Base-by-base conservation (phyloP, 2,329 filamentous ascomycete genomes). In the Aureobasidium musti region DNA sequence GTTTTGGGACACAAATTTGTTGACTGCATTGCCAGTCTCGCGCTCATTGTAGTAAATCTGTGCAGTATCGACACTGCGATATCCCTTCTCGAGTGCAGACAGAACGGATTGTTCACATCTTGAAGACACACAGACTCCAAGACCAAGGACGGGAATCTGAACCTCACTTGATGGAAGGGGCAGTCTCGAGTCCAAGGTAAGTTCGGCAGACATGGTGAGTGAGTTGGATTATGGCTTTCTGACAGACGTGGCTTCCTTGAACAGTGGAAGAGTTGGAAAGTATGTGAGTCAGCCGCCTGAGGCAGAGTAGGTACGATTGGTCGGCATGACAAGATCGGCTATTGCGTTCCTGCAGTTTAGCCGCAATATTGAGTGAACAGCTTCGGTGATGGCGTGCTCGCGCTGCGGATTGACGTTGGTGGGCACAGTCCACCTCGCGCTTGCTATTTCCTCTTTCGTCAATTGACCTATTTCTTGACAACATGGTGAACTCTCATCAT, bases 41-140 rank as follows among this genome's bases (percentile, higher is more conserved):
- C 54, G 74, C 72, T 91, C 89, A 70, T 91, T 91, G 57, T 76
- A 82, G 75, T 91, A 91, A 74, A 85, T 85, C 70, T 87, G 85
- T 0, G 89, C 89, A 0, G 87, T 84, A 75, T 88, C 86, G 65
- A 88, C 82, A 71, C 87, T 85, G 43, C 85, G 82, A 73, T 87
- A 88, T 33, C 85, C 85, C 4, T 76, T 74, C 21, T 79, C 74
- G 52, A 88, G 77, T 0, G 86, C 88, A 41, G 79, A 79, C 5
- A 84, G 76, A 68, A 83, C 85, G 1, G 87, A 87, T 37, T 80
- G 72, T 23, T 82, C 78, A 76, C 86, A 89, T 69, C 81, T 77
- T 35, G 81, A 72, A 3, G 87, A 86, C 67, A 83, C 83, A 77
- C 89, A 91, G 68, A 90, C 87, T 56, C 89, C 89, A 70, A 91